Percentiles rank a stretch among this genome's conserved stretches.
Evolutionary conservation across 2,329 filamentous ascomycete genomes (phyloP).

Genomic region (Botryotinia convoluta): DNA sequence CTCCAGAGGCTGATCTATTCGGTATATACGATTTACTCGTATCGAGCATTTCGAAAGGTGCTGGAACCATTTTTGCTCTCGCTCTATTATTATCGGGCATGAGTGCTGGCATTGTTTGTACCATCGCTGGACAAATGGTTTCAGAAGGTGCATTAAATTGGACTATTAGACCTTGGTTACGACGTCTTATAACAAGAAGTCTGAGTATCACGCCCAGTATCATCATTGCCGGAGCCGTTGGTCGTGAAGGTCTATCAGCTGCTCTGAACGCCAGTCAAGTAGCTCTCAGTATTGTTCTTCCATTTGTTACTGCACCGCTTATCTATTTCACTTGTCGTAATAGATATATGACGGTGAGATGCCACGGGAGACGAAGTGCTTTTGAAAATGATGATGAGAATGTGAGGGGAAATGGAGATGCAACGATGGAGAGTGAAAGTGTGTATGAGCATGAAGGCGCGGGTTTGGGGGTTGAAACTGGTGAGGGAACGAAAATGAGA

Average conservation of each 20-base stretch:
- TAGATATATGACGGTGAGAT: slow-evolving; percentile 66
- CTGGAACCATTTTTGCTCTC: slow-evolving; percentile 80
- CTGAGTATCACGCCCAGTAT: slow-evolving; percentile 82
- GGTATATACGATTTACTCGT: slow-evolving; percentile 73
- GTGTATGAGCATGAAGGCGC: background rate
- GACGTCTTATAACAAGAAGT: slow-evolving; percentile 71
- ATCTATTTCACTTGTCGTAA: slow-evolving; percentile 81
- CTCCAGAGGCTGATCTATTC: slow-evolving; percentile 73
- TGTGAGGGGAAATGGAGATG: background rate
- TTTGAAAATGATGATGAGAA: slow-evolving; percentile 4
- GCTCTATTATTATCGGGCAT: slow-evolving; percentile 77
- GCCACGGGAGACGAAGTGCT: background rate
- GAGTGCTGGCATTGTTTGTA: slow-evolving; percentile 82
- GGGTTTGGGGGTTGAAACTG: slow-evolving; percentile 27
- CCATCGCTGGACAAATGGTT: slow-evolving; percentile 87
- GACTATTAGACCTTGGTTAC: slow-evolving; percentile 73
- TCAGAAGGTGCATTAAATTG: slow-evolving; percentile 78
- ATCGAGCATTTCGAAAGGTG: slow-evolving; percentile 65
- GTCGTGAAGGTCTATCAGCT: slow-evolving; percentile 64
- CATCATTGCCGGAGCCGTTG: slow-evolving; percentile 77
- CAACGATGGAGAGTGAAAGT: slow-evolving; percentile 6
- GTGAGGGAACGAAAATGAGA: slow-evolving; percentile 53
- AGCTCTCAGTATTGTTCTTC: slow-evolving; percentile 72
- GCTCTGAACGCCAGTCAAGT: slow-evolving; percentile 78
- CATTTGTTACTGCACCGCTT: slow-evolving; percentile 78